Evolutionary conservation across 768 basidiomycete species (phyloP).

Genomic region (Suillus paluster): DNA sequence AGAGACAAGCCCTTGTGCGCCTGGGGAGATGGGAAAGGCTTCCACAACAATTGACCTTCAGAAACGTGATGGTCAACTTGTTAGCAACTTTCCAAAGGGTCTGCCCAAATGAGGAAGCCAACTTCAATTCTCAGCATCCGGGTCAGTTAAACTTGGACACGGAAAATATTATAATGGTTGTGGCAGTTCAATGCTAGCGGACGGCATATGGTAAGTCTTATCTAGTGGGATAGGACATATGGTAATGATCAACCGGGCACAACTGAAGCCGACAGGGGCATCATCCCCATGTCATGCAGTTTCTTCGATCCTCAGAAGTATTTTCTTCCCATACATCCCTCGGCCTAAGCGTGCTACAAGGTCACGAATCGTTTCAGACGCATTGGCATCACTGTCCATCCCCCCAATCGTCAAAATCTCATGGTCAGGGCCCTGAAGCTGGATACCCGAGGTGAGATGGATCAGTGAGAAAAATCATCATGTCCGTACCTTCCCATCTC

Average conservation of each 20-base stretch:
- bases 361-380: slow-evolving; percentile 36
- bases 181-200: neutral
- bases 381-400: slow-evolving; percentile 43
- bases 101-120: slow-evolving; percentile 33
- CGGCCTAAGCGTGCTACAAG: slow-evolving; percentile 36
- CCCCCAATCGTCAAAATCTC: slow-evolving; percentile 61
- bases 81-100: slow-evolving; percentile 22
- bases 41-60: slow-evolving; percentile 34
- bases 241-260: neutral
- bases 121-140: slow-evolving; percentile 1
- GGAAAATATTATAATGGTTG: neutral
- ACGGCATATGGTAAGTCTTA: neutral
- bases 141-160: neutral
- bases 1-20: slow-evolving; percentile 13
- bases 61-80: slow-evolving; percentile 23
- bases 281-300: slow-evolving; percentile 7
- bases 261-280: neutral
- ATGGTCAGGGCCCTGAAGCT: slow-evolving; percentile 74
- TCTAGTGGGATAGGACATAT: neutral
- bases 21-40: slow-evolving; percentile 21
- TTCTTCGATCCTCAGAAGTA: slow-evolving; percentile 47
- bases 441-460: slow-evolving; percentile 13
- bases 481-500: slow-evolving; percentile 52
- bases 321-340: slow-evolving; percentile 54
- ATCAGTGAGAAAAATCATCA: neutral